Evolutionary conservation across 805 yeast genomes (phyloP).

Genomic region (Yamadazyma paraphyllophila): DNA sequence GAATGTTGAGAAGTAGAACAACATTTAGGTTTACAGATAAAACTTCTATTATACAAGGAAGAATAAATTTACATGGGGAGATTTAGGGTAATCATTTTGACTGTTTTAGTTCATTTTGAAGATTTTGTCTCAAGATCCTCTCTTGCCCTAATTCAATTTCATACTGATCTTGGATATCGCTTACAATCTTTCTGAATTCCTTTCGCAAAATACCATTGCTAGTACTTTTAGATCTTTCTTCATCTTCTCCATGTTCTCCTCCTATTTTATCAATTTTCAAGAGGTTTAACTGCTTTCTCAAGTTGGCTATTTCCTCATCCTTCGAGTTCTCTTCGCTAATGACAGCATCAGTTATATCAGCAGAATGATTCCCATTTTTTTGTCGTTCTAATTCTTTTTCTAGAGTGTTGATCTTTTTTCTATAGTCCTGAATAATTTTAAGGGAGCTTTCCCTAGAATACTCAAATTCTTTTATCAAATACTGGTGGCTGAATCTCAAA

Average conservation of each 20-base stretch:
- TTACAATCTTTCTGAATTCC: conserved; percentile 66
- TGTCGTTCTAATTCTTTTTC: conserved; percentile 44
- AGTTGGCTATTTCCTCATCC: conserved; percentile 40
- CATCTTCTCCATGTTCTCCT: conserved; percentile 16
- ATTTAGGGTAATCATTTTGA: background rate
- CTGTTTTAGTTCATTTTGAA: conserved; percentile 27
- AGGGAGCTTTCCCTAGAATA: conserved; percentile 58
- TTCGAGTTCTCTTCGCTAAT: conserved; percentile 15
- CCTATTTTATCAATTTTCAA: conserved; percentile 49
- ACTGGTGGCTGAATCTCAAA: conserved; percentile 68
- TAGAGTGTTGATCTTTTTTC: conserved; percentile 47
- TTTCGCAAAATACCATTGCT: conserved; percentile 58
- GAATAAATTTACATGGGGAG: background rate
- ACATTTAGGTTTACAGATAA: no score
- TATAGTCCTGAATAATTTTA: conserved; percentile 51
- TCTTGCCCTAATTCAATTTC: conserved; percentile 59
- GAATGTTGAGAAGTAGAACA: no score
- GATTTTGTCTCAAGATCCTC: conserved; percentile 46
- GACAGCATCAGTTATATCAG: conserved; percentile 22
- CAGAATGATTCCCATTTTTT: background rate
- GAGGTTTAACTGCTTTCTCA: conserved; percentile 44
- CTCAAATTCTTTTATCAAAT: conserved; percentile 64
- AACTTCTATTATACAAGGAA: conserved; percentile 6
- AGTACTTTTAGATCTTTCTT: conserved; percentile 16
- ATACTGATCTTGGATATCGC: conserved; percentile 59